Percentiles rank a stretch among this genome's conserved stretches.
These are phyloP conservation scores for Botryotinia calthae DNA, from an alignment of 2,329 filamentous ascomycete species.

Conservation along the genomic window DNA sequence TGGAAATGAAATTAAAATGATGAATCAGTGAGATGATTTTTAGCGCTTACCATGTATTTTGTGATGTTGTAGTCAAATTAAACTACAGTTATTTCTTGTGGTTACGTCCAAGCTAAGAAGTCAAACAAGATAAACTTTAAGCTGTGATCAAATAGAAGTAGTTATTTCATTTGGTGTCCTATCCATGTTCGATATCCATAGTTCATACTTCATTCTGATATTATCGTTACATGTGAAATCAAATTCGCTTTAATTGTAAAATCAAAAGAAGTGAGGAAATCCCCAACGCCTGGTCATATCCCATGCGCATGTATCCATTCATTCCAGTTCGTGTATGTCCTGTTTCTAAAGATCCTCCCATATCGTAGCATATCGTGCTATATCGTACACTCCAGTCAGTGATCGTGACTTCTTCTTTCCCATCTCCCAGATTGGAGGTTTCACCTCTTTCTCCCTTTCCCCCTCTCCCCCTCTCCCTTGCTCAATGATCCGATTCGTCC, in stretches of 20 bases:
- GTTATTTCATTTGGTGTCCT: neutral
- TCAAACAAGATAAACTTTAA: neutral
- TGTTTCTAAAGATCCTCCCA: neutral
- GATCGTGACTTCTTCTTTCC: neutral
- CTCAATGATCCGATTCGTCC: no score
- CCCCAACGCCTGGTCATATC: neutral
- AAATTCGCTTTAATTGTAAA: neutral
- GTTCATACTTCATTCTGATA: constrained; percentile 1
- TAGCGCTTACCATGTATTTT: neutral
- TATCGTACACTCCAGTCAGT: neutral
- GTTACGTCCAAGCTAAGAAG: neutral
- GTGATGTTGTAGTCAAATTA: neutral
- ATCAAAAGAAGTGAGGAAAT: neutral
- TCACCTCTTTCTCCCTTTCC: neutral
- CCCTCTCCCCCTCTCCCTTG: no score
- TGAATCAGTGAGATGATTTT: neutral
- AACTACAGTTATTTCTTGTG: neutral
- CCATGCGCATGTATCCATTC: neutral
- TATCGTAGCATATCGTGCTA: no score
- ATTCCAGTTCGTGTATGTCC: neutral
- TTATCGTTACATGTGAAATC: neutral
- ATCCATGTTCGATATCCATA: neutral
- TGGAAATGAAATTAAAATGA: constrained; percentile 15
- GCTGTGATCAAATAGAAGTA: neutral
- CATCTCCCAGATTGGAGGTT: no score